Conservation (phyloP, 106 monocot species). For the Acanthochlamys bracteata region DNA sequence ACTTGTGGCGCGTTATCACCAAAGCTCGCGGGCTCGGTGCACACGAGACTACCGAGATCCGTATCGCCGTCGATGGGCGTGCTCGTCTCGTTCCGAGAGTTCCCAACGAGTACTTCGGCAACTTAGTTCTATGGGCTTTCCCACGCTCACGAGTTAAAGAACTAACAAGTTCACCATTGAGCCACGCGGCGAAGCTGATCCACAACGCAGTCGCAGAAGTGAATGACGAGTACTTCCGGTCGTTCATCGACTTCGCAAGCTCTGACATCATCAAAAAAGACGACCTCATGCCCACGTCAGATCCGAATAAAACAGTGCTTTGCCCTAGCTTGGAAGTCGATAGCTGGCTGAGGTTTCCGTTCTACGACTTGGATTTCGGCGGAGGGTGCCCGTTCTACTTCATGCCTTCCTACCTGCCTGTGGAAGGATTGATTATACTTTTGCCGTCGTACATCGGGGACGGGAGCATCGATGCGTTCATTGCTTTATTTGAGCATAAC, state of each 20-base stretch:
- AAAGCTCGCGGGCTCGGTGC: conserved; percentile 28
- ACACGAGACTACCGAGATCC: conserved; percentile 10
- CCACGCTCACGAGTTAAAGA: conserved; percentile 16
- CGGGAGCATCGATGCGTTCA: conserved; percentile 31
- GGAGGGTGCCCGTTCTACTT: conserved; percentile 20
- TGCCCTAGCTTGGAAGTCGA: conserved; percentile 47
- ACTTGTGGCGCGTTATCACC: conserved; percentile 50
- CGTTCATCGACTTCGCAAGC: conserved; percentile 51
- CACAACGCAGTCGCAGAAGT: conserved; percentile 15
- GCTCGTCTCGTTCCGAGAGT: conserved; percentile 24
- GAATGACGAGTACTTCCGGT: conserved; percentile 34
- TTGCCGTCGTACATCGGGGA: conserved; percentile 20
- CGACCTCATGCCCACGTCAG: conserved; percentile 24
- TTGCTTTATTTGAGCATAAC: conserved; percentile 10
- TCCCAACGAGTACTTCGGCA: conserved; percentile 45
- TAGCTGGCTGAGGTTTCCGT: conserved; percentile 56
- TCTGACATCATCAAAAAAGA: conserved; percentile 9
- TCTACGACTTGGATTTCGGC: conserved; percentile 56
- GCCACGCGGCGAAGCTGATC: conserved; percentile 17
- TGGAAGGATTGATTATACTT: conserved; percentile 42
- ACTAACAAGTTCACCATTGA: conserved; percentile 8
- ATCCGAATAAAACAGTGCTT: conserved; percentile 15
- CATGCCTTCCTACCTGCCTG: conserved; percentile 23
- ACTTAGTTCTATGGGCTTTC: conserved; percentile 53
- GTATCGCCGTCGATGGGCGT: conserved; percentile 51